A percentile compares a stretch with the other conserved stretches of the same genome.
Evolutionary conservation across 139 green algal genomes (phyloP).

Genomic region (Chlorella ohadii): DNA sequence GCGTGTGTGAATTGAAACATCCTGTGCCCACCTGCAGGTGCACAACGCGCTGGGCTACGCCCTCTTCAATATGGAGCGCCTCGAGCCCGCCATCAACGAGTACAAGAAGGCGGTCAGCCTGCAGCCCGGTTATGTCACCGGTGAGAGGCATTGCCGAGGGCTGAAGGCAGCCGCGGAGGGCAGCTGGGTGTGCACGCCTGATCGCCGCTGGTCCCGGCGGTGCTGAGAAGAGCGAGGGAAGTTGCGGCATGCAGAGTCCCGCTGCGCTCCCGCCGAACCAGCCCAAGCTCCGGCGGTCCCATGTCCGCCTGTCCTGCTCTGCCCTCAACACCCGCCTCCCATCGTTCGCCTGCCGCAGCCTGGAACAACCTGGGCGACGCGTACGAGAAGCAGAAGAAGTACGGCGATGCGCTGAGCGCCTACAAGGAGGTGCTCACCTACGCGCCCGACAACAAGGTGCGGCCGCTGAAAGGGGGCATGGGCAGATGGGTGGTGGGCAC

Average conservation of each 20-base stretch:
- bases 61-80: constrained; percentile 91
- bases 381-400: constrained; percentile 82
- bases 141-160: neutral
- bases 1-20: too few species aligned
- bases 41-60: constrained; percentile 98
- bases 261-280: too few species aligned
- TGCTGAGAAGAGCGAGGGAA: too few species aligned
- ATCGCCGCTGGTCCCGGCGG: too few species aligned
- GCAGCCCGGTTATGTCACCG: constrained; percentile 67
- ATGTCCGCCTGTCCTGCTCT: too few species aligned
- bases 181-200: neutral
- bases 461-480: too few species aligned
- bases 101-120: constrained; percentile 91
- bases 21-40: constrained; percentile 80
- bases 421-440: constrained; percentile 89
- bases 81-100: constrained; percentile 70
- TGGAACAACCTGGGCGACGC: constrained; percentile 99
- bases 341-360: constrained; percentile 80
- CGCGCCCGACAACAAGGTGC: constrained; percentile 80
- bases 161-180: neutral
- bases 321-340: neutral
- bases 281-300: too few species aligned
- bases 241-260: too few species aligned
- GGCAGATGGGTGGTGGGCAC: too few species aligned
- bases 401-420: constrained; percentile 71